Base-by-base conservation (phyloP, 805 yeast species). In the Candida nonsorbophila region DNA sequence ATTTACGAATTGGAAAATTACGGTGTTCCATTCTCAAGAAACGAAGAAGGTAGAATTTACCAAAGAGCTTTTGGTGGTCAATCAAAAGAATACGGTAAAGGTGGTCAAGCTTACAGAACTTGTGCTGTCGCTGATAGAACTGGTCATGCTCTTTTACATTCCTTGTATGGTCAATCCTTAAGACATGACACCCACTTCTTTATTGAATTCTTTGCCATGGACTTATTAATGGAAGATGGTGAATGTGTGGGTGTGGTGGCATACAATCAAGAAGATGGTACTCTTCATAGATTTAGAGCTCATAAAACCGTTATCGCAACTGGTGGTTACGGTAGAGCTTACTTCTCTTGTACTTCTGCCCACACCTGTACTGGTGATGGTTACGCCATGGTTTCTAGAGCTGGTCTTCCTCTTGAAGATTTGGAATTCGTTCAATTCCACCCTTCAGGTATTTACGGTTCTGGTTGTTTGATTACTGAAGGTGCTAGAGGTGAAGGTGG, bases 401-500 rank as follows among this genome's bases (percentile, higher is more conserved):
- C 98, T 32, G 98, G 98, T 39, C 77, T 90, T 61, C 98, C 98
- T 36, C 74, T 90, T 54, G 95, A 90, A 69, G 98, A 90, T 67
- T 71, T 90, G 65, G 98, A 90, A 69, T 90, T 90, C 56, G 88
- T 90, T 40, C 98, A 90, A 69, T 90, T 90, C 86, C 98, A 90
- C 66, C 98, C 98, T 33, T 87, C 97, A 15, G 98, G 98, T 76
- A 92, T 90, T 64, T 90, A 90, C 63, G 98, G 98, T 37, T 86
- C 97, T 22, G 98, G 98, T 43, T 92, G 97, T 73, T 71, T 90
- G 70, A 92, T 92, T 61, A 92, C 98, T 33, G 98, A 92, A 69
- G 98, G 98, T 70, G 95, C 97, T 45, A 84, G 98, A 74, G 98
- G 98, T 76, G 98, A 92, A 73, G 98, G 98, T 78, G 98, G 98